phyloP scores from a whole-genome alignment of 2,329 filamentous ascomycete species.

The Cercospora janseana region DNA sequence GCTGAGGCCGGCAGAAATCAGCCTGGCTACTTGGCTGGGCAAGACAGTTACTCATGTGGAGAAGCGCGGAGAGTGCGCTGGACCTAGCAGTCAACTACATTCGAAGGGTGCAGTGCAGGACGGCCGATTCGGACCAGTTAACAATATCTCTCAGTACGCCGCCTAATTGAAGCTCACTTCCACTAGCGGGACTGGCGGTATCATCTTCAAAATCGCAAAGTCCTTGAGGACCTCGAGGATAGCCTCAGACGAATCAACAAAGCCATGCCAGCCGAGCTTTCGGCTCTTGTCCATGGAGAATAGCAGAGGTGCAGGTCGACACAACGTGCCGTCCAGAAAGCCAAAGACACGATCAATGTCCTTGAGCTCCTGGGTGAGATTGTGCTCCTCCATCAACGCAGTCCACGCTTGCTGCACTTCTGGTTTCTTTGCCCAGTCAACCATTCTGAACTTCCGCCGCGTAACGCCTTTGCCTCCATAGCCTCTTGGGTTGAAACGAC shows the following conservation, averaged over 20 bases:
- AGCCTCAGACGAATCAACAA: slow-evolving; percentile 47
- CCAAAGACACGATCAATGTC: slow-evolving; percentile 51
- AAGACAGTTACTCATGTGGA: no score
- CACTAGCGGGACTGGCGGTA: slow-evolving; percentile 37
- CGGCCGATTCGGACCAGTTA: no score
- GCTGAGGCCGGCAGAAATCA: no score
- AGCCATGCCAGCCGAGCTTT: slow-evolving; percentile 49
- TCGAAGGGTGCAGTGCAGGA: no score
- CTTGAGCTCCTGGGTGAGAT: slow-evolving; percentile 38
- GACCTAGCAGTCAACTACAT: no score
- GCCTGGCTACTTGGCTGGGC: no score
- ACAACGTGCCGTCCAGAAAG: slow-evolving; percentile 47
- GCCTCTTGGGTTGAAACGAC: slow-evolving; percentile 29
- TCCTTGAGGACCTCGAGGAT: slow-evolving; percentile 45
- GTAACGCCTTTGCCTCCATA: slow-evolving; percentile 34
- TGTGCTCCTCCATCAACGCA: slow-evolving; percentile 43
- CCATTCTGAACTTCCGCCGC: slow-evolving; percentile 29
- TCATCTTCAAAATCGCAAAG: slow-evolving; percentile 47
- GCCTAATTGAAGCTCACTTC: slow-evolving; percentile 28
- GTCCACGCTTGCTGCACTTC: slow-evolving; percentile 50
- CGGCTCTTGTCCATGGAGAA: slow-evolving; percentile 46
- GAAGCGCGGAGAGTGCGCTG: no score
- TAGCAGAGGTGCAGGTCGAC: slow-evolving; percentile 33
- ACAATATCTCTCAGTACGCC: no score
- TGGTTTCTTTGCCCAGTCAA: slow-evolving; percentile 48